A percentile compares a stretch with the other conserved stretches of the same genome.
These are phyloP conservation scores for Rubia peregrina DNA, from an alignment of 305 asterid genomes.

Conservation along the genomic window DNA sequence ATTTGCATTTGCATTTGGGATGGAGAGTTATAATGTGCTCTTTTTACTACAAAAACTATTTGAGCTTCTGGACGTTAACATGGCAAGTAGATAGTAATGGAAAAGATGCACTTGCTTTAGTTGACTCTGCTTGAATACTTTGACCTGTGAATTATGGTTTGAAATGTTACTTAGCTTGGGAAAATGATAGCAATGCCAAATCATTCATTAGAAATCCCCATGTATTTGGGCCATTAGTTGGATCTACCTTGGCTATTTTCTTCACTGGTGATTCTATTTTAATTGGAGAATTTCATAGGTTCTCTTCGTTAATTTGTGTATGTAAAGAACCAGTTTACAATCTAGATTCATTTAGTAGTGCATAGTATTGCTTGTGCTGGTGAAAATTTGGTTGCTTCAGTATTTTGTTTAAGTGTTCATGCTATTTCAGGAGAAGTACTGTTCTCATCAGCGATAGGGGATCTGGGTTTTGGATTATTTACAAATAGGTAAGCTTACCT, in stretches of 20 bases:
- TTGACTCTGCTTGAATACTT: background rate
- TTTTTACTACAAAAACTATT: background rate
- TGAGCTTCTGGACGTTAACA: background rate
- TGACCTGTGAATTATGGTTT: background rate
- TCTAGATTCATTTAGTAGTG: background rate
- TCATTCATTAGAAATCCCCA: background rate
- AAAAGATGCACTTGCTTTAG: background rate
- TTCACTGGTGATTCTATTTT: background rate
- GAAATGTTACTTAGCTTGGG: background rate
- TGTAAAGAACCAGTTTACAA: background rate
- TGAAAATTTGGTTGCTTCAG: background rate
- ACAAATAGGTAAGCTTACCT: slow-evolving; percentile 67
- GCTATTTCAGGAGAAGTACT: slow-evolving; percentile 75
- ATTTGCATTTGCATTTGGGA: background rate
- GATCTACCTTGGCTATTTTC: background rate
- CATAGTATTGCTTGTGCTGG: background rate
- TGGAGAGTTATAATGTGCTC: background rate
- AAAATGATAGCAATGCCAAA: background rate
- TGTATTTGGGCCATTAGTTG: background rate
- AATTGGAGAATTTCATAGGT: background rate
- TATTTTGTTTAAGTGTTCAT: slow-evolving; percentile 7
- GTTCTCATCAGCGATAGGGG: slow-evolving; percentile 80
- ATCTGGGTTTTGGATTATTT: slow-evolving; percentile 90
- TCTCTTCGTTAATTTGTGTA: background rate
- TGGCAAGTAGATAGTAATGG: background rate